These are phyloP conservation scores for Lagerstroemia speciosa DNA, from an alignment of 345 rosid species.

Conservation along the genomic window DNA sequence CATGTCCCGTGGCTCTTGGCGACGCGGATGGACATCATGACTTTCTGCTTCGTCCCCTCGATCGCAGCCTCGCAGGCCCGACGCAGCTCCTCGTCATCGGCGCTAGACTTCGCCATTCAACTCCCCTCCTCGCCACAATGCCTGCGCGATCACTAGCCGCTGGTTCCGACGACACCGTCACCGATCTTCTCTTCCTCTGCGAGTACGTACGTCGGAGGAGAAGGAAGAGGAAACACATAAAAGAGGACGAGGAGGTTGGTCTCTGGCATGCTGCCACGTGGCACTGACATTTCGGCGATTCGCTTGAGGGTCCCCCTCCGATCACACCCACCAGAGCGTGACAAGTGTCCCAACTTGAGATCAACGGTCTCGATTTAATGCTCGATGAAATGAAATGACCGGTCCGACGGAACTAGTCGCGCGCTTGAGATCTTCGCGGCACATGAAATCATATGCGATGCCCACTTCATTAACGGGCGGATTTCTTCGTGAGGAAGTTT, in stretches of 20 bases:
- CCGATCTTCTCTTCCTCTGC: not conserved
- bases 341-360: no score
- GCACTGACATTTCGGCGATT: not conserved
- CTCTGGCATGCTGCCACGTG: not conserved
- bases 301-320: no score
- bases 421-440: no score
- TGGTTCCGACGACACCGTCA: not conserved
- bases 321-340: no score
- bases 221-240: not conserved
- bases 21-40: conserved; percentile 88
- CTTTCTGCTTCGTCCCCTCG: conserved; percentile 71
- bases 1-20: conserved; percentile 88
- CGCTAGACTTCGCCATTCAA: conserved; percentile 90
- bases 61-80: conserved; percentile 92
- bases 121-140: not conserved
- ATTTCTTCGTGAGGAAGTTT: no score
- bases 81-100: conserved; percentile 84
- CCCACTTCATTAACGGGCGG: no score
- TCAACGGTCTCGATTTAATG: no score
- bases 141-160: not conserved
- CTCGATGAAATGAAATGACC: no score
- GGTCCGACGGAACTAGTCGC: no score
- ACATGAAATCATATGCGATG: no score
- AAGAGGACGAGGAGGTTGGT: not conserved
- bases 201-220: not conserved